phyloP scores from a whole-genome alignment of 768 basidiomycete genomes.

The Lactarius trivialis region DNA sequence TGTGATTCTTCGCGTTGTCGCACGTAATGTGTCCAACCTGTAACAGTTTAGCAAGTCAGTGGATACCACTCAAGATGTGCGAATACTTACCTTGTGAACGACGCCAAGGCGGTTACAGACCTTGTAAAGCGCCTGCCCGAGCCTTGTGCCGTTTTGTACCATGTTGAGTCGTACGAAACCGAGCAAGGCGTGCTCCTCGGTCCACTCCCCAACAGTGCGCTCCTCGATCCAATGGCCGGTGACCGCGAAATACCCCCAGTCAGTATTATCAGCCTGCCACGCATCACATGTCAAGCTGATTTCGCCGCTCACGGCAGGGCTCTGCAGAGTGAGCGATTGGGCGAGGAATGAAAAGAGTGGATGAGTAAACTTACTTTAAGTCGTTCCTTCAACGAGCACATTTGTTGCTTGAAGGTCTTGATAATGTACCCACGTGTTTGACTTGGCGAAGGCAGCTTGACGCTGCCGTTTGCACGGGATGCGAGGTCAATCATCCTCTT shows the following conservation, averaged over 20 bases:
- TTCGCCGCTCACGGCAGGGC: neutral
- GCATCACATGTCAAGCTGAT: neutral
- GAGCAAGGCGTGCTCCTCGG: neutral
- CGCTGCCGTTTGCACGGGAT: neutral
- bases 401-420: neutral
- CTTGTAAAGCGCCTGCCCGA: neutral
- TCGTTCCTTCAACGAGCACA: neutral
- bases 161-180: neutral
- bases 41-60: neutral
- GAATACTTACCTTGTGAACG: neutral
- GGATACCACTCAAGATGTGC: neutral
- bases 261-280: neutral
- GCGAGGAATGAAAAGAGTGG: neutral
- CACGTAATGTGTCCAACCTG: neutral
- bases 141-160: neutral
- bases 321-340: neutral
- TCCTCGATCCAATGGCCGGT: neutral
- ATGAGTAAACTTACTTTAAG: neutral
- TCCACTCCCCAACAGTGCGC: neutral
- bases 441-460: neutral
- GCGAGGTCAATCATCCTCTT: neutral
- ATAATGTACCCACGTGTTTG: neutral
- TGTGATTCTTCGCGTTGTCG: neutral
- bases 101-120: neutral
- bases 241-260: neutral